Conservation (phyloP, 1,284 basidiomycete genomes). For the Golubevia pallescens region DNA sequence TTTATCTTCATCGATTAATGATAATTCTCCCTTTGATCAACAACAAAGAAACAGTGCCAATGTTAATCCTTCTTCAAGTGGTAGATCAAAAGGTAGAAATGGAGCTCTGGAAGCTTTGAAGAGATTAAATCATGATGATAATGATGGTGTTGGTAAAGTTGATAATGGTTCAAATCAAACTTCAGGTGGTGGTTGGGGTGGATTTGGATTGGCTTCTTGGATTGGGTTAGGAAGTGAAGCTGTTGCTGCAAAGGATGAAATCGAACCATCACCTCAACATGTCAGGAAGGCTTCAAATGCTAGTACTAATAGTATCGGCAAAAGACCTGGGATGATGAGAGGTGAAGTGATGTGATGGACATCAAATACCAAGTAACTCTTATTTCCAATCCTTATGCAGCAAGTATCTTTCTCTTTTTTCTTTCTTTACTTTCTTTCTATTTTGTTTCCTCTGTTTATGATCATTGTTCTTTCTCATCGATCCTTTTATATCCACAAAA, state of each 20-base stretch:
- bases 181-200: not conserved
- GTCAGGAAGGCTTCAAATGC: not conserved
- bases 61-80: not conserved
- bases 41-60: not conserved
- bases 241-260: not conserved
- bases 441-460: too few species aligned
- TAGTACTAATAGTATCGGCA: not conserved
- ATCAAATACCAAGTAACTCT: not conserved
- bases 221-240: not conserved
- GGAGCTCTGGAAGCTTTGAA: not conserved
- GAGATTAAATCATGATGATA: not conserved
- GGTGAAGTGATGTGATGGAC: not conserved
- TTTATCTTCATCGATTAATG: not conserved
- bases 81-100: not conserved
- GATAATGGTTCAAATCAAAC: not conserved
- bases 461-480: too few species aligned
- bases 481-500: too few species aligned
- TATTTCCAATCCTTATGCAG: too few species aligned
- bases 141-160: not conserved
- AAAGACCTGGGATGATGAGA: not conserved
- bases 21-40: not conserved
- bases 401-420: too few species aligned
- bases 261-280: not conserved
- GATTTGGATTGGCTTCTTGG: not conserved
- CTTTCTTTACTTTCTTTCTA: too few species aligned